Percentiles rank a stretch among this genome's conserved stretches.
These are phyloP conservation scores for Lachancea meyersii DNA, from an alignment of 805 yeast genomes.

Conservation along the genomic window DNA sequence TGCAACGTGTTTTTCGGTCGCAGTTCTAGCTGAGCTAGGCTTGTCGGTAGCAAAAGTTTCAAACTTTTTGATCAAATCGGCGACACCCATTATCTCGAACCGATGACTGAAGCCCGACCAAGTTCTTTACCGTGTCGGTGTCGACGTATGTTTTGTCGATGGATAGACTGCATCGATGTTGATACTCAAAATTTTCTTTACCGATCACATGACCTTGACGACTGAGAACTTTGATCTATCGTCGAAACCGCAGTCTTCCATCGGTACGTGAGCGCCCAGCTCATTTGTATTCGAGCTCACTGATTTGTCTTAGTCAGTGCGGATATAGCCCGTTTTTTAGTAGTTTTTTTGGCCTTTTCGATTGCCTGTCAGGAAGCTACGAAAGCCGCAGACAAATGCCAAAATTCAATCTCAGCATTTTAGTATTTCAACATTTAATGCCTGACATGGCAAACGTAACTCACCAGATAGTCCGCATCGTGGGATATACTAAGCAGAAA, in stretches of 20 bases:
- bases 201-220: not conserved
- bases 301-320: no score
- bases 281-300: no score
- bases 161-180: not conserved
- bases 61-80: constrained; percentile 34
- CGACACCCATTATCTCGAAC: constrained; percentile 32
- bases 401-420: not conserved
- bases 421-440: not conserved
- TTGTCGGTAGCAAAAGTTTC: constrained; percentile 23
- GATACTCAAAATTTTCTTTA: not conserved
- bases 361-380: no score
- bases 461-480: constrained; percentile 26
- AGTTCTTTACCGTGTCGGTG: no score
- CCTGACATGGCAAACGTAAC: constrained; percentile 13
- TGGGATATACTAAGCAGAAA: constrained; percentile 26
- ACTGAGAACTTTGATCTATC: not conserved
- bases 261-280: not conserved
- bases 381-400: no score
- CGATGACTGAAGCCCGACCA: not conserved
- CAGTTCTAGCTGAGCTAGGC: not conserved
- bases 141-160: not conserved
- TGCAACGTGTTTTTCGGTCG: no score
- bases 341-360: no score
- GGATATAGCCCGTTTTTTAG: no score
- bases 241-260: not conserved